phyloP scores from a whole-genome alignment of 1,284 basidiomycete species.

The Pseudozyma sp. region DNA sequence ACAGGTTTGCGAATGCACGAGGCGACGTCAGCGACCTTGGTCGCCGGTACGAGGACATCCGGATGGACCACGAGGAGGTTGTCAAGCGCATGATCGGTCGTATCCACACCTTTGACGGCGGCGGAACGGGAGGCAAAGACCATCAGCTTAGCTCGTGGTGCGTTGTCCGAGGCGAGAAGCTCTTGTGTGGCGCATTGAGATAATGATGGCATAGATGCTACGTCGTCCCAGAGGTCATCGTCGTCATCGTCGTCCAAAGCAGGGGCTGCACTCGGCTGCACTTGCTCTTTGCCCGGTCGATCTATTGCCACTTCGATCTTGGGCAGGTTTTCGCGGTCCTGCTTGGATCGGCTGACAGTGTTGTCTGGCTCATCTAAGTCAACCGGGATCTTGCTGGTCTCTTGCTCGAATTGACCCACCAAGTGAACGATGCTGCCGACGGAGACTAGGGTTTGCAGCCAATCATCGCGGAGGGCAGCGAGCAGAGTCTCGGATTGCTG shows the following conservation, averaged over 20 bases:
- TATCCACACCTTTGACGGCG: not conserved
- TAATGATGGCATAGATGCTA: constrained; percentile 40
- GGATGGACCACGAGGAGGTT: constrained; percentile 66
- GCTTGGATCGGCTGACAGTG: not conserved
- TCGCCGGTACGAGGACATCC: constrained; percentile 61
- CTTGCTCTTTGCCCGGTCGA: not conserved
- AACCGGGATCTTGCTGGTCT: constrained; percentile 11
- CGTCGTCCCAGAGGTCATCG: constrained; percentile 51
- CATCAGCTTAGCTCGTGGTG: constrained; percentile 25
- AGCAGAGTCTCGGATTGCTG: constrained; percentile 14
- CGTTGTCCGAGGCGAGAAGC: constrained; percentile 16
- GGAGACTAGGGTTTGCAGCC: constrained; percentile 45
- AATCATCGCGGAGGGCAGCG: constrained; percentile 59
- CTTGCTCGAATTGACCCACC: constrained; percentile 47
- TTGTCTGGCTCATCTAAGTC: not conserved
- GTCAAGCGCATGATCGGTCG: constrained; percentile 28
- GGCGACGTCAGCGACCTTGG: constrained; percentile 58
- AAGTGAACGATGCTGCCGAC: constrained; percentile 53
- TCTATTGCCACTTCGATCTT: constrained; percentile 20
- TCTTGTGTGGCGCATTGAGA: constrained; percentile 37
- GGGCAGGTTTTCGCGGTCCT: not conserved
- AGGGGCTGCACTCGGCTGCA: not conserved
- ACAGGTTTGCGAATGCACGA: constrained; percentile 63
- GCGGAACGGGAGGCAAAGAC: constrained; percentile 31
- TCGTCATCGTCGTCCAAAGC: constrained; percentile 20